These are phyloP conservation scores for Cardamine resedifolia DNA, from an alignment of 345 rosid species.

Conservation along the genomic window DNA sequence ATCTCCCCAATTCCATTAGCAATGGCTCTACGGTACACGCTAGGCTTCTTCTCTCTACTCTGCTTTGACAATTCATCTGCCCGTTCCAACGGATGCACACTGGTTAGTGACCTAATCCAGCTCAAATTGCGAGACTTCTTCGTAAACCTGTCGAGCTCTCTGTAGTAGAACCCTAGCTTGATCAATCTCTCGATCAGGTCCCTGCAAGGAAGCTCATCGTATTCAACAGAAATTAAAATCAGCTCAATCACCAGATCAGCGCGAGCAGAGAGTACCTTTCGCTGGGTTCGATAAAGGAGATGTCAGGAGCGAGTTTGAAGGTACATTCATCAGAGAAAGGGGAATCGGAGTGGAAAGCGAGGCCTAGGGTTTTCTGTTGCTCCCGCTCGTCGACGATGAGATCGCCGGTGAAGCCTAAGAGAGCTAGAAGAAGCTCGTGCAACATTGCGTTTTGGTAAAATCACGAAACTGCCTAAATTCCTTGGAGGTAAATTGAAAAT, in stretches of 20 bases:
- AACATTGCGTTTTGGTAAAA: conserved; percentile 45
- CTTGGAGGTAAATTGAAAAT: conserved; percentile 24
- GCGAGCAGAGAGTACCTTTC: conserved; percentile 53
- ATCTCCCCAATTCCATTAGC: conserved; percentile 96
- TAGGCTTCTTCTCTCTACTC: conserved; percentile 46
- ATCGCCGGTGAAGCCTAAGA: conserved; percentile 89
- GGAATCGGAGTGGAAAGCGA: conserved; percentile 53
- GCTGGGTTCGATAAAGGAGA: conserved; percentile 82
- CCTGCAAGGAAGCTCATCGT: conserved; percentile 40
- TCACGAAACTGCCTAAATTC: conserved; percentile 9
- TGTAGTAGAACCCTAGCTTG: conserved; percentile 80
- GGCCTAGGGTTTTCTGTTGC: conserved; percentile 59
- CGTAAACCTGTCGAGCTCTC: conserved; percentile 88
- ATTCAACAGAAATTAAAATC: neutral
- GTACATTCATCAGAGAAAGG: conserved; percentile 64
- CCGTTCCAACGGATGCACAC: conserved; percentile 51
- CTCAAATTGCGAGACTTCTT: conserved; percentile 74
- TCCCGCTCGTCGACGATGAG: conserved; percentile 87
- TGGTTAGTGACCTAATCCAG: conserved; percentile 63
- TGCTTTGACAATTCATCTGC: conserved; percentile 49
- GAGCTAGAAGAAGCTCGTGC: conserved; percentile 87
- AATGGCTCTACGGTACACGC: conserved; percentile 82
- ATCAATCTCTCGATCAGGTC: conserved; percentile 85
- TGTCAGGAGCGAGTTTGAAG: conserved; percentile 87
- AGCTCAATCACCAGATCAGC: conserved; percentile 5